Percentiles rank a stretch among this genome's conserved stretches.
These are phyloP conservation scores for Ramaria rubella DNA, from an alignment of 768 basidiomycete genomes.

Conservation along the genomic window DNA sequence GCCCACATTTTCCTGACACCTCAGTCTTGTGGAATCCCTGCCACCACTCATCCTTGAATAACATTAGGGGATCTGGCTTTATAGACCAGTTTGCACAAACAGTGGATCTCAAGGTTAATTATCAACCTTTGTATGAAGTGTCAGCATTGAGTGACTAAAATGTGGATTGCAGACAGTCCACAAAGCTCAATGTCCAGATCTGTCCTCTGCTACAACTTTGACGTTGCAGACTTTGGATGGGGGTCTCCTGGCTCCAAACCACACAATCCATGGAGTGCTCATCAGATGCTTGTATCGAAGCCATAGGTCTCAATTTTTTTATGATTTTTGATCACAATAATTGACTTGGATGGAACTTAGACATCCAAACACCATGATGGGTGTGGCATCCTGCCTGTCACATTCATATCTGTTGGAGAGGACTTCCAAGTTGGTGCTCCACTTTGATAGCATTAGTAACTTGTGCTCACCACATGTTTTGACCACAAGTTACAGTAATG, in stretches of 20 bases:
- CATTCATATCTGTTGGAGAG: conserved; percentile 30
- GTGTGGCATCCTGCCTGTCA: conserved; percentile 29
- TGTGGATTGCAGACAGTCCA: conserved; percentile 19
- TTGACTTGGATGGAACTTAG: conserved; percentile 16
- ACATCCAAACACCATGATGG: conserved; percentile 34
- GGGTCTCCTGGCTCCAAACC: too few relatives aligned
- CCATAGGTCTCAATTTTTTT: conserved; percentile 18
- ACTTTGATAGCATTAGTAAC: conserved; percentile 13
- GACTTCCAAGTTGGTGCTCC: conserved; percentile 22
- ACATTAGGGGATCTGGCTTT: conserved; percentile 28
- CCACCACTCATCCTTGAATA: conserved; percentile 22
- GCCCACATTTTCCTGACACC: too few relatives aligned
- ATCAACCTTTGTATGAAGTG: background rate
- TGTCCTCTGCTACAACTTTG: conserved; percentile 29
- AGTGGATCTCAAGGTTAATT: conserved; percentile 12
- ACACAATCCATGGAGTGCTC: conserved; percentile 26
- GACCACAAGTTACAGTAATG: conserved; percentile 28
- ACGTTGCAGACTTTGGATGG: conserved; percentile 32
- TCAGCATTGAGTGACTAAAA: conserved; percentile 11
- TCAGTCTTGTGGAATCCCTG: conserved; percentile 30
- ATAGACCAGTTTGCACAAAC: conserved; percentile 26
- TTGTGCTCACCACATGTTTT: conserved; percentile 19
- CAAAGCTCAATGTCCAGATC: conserved; percentile 24
- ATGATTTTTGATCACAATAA: background rate
- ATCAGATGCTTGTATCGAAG: conserved; percentile 30